Evolutionary conservation across 352 stramenopile species (phyloP).

Genomic region (Globisporangium cylindrosporum): DNA sequence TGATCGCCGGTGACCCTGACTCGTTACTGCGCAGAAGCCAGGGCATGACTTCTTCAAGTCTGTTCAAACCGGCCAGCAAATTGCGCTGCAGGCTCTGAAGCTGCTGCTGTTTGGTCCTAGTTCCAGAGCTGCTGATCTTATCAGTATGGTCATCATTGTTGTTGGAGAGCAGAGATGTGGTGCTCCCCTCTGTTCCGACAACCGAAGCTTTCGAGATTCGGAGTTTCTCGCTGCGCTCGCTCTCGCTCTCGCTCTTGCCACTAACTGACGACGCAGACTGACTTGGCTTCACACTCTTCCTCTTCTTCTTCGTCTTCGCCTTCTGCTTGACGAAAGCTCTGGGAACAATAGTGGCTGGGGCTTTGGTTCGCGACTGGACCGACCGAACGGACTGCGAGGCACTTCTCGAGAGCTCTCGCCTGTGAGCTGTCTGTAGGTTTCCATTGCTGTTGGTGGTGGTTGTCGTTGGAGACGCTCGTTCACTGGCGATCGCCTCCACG

Average conservation of each 20-base stretch:
- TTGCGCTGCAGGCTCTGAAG: slow-evolving; percentile 9
- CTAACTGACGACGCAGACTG: background rate
- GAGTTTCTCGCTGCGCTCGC: background rate
- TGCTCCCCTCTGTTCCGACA: background rate
- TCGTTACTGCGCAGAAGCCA: slow-evolving; percentile 12
- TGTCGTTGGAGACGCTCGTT: slow-evolving; percentile 11
- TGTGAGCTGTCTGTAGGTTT: background rate
- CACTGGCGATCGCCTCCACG: slow-evolving; percentile 29
- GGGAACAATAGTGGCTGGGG: background rate
- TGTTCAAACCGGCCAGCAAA: slow-evolving; percentile 11
- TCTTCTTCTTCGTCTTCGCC: background rate
- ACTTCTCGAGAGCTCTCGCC: background rate
- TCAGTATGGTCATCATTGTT: background rate
- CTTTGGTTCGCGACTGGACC: slow-evolving; percentile 7
- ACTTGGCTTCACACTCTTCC: slow-evolving; percentile 2
- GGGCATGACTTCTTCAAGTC: slow-evolving; percentile 22
- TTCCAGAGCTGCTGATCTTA: background rate
- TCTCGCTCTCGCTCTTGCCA: slow-evolving; percentile 4
- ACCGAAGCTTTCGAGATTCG: background rate
- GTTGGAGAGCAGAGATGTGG: background rate
- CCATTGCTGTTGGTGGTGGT: background rate
- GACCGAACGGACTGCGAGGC: slow-evolving; percentile 1
- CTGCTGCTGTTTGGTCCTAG: background rate
- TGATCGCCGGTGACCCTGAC: slow-evolving; percentile 21
- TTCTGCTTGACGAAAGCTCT: background rate